Conservation (phyloP, 202 grass and related monocot species). For the Eragrostis tef region DNA sequence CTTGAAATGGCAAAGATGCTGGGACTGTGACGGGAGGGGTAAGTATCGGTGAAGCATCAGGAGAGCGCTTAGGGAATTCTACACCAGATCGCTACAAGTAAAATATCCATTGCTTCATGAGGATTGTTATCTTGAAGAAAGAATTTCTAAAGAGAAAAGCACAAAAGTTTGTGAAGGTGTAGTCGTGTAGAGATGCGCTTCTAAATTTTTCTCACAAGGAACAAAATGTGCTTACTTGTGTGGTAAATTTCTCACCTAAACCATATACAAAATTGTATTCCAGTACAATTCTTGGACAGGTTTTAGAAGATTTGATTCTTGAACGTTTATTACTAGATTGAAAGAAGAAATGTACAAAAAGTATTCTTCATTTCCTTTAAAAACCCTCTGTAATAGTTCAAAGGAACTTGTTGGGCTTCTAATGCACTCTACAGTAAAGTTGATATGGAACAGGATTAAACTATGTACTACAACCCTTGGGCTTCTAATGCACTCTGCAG, state of each 20-base stretch:
- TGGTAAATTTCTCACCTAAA: neutral
- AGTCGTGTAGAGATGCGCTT: neutral
- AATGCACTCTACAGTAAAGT: neutral
- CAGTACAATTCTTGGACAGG: too few relatives aligned
- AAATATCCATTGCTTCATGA: neutral
- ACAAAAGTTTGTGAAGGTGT: neutral
- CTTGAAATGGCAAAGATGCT: constrained; percentile 48
- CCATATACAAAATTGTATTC: neutral
- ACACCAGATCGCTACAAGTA: constrained; percentile 67
- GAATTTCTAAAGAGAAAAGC: neutral
- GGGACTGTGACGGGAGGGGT: constrained; percentile 55
- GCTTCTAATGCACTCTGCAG: neutral
- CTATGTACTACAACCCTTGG: neutral
- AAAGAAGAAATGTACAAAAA: neutral
- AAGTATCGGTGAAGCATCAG: constrained; percentile 67
- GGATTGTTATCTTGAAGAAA: neutral
- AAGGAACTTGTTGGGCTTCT: neutral
- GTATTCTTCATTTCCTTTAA: neutral
- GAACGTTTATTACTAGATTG: neutral
- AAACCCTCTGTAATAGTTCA: neutral
- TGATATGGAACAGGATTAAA: neutral
- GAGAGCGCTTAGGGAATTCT: constrained; percentile 65
- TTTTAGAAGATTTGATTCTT: neutral
- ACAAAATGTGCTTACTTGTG: neutral
- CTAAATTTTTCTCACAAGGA: neutral